Conservation (phyloP, 208 protist genomes). For the Trypanosoma platydactyli region DNA sequence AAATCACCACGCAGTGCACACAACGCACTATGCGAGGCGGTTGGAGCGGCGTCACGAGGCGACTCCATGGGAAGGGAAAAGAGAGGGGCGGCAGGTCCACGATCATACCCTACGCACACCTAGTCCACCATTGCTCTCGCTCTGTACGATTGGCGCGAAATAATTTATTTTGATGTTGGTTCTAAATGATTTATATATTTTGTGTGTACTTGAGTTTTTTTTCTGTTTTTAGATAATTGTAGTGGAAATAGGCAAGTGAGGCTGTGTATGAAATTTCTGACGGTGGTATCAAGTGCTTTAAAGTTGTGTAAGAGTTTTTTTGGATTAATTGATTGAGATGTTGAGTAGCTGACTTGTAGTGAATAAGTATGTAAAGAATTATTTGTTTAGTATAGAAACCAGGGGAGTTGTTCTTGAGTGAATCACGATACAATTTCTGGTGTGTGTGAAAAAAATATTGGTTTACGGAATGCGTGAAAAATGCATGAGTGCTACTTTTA, state of each 20-base stretch:
- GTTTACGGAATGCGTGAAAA: not conserved
- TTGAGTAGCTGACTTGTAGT: too few species aligned
- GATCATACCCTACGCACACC: not conserved
- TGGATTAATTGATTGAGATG: not conserved
- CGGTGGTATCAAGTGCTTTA: not conserved
- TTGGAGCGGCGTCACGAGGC: conserved; percentile 6
- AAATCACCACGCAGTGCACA: conserved; percentile 19
- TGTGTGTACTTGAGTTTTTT: too few species aligned
- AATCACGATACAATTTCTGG: too few species aligned
- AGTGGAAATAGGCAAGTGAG: too few species aligned
- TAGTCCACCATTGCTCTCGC: not conserved
- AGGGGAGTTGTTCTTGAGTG: too few species aligned
- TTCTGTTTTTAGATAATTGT: too few species aligned
- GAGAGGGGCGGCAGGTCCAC: too few species aligned
- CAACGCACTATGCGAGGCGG: not conserved
- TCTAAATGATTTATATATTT: too few species aligned
- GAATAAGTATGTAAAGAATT: not conserved
- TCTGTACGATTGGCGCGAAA: not conserved
- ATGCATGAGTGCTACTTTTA: not conserved
- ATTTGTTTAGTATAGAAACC: not conserved
- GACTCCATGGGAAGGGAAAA: not conserved
- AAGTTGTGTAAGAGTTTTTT: not conserved
- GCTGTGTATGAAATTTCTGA: too few species aligned
- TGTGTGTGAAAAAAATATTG: not conserved
- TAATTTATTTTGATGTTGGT: too few species aligned